Percentiles rank a stretch among this genome's conserved stretches.
phyloP scores from a whole-genome alignment of 2,329 filamentous ascomycete genomes.

The Exophiala alcalophila region DNA sequence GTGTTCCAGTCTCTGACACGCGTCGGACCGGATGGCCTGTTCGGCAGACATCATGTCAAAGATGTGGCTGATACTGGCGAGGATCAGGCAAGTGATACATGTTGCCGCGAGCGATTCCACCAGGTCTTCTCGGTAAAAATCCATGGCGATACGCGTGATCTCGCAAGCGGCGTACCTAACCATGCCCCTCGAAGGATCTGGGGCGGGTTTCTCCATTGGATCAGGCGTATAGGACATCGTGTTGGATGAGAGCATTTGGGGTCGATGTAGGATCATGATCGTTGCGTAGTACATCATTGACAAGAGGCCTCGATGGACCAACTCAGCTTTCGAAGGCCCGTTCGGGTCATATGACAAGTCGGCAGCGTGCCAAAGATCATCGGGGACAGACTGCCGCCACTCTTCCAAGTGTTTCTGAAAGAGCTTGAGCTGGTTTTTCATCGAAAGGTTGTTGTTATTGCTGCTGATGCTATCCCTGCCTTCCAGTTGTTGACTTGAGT shows the following conservation, averaged over 20 bases:
- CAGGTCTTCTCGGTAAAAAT: constrained; percentile 8
- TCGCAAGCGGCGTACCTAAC: constrained; percentile 1
- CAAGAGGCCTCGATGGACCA: too few relatives aligned
- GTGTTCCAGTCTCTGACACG: too few relatives aligned
- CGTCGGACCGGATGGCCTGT: too few relatives aligned
- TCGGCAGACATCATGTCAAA: too few relatives aligned
- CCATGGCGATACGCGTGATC: constrained; percentile 5
- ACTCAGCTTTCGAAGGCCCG: too few relatives aligned
- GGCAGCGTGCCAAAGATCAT: constrained; percentile 5
- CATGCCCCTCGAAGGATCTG: background rate
- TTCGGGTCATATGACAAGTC: background rate
- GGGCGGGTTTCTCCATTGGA: too few relatives aligned
- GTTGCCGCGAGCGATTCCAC: constrained; percentile 7
- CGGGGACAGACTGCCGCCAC: constrained; percentile 4
- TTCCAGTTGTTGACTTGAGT: constrained; percentile 9
- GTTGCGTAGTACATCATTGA: too few relatives aligned
- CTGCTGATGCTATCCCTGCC: constrained; percentile 1
- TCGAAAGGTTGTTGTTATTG: background rate
- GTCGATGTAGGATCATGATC: too few relatives aligned
- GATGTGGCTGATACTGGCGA: too few relatives aligned
- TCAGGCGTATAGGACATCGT: too few relatives aligned
- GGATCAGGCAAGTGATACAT: constrained; percentile 4
- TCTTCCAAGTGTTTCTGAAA: constrained; percentile 3
- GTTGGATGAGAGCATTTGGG: too few relatives aligned
- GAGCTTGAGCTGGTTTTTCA: constrained; percentile 2